phyloP scores from a whole-genome alignment of 768 basidiomycete species.

The Trametes elegans region DNA sequence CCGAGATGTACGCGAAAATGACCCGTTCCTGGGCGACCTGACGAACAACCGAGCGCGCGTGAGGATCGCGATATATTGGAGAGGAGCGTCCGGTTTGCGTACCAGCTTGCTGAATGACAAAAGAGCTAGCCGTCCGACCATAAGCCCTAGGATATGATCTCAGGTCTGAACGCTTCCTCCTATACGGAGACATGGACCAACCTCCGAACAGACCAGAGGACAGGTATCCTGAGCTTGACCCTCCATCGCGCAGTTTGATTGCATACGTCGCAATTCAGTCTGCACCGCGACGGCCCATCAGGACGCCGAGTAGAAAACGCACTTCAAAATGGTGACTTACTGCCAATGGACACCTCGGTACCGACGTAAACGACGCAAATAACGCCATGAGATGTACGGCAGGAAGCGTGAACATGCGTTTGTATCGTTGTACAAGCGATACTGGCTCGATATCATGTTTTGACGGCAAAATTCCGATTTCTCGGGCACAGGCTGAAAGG shows the following conservation, averaged over 20 bases:
- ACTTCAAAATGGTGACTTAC: constrained; percentile 29
- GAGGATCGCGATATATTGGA: neutral
- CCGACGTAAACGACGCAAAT: constrained; percentile 47
- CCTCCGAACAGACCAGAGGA: constrained; percentile 49
- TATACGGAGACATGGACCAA: constrained; percentile 7
- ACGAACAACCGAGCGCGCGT: too few species aligned
- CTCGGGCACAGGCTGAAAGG: constrained; percentile 48
- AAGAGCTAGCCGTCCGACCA: constrained; percentile 49
- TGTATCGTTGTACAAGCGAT: constrained; percentile 37
- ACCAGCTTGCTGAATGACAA: constrained; percentile 49
- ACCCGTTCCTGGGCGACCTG: constrained; percentile 38
- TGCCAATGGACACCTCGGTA: constrained; percentile 33
- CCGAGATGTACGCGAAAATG: constrained; percentile 11
- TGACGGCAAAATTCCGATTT: constrained; percentile 47
- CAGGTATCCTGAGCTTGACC: constrained; percentile 47
- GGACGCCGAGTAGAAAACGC: neutral
- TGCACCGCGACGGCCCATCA: constrained; percentile 10
- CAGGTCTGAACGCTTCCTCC: neutral
- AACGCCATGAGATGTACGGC: constrained; percentile 41
- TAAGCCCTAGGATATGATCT: constrained; percentile 38
- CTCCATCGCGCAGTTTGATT: constrained; percentile 43
- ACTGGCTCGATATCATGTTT: constrained; percentile 27
- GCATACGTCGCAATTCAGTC: constrained; percentile 59
- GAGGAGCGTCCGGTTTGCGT: neutral
- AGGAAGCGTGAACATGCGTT: constrained; percentile 42